A percentile compares a stretch with the other conserved stretches of the same genome.
These are phyloP conservation scores for Penicillium hordei DNA, from an alignment of 2,329 filamentous ascomycete genomes.

Conservation along the genomic window DNA sequence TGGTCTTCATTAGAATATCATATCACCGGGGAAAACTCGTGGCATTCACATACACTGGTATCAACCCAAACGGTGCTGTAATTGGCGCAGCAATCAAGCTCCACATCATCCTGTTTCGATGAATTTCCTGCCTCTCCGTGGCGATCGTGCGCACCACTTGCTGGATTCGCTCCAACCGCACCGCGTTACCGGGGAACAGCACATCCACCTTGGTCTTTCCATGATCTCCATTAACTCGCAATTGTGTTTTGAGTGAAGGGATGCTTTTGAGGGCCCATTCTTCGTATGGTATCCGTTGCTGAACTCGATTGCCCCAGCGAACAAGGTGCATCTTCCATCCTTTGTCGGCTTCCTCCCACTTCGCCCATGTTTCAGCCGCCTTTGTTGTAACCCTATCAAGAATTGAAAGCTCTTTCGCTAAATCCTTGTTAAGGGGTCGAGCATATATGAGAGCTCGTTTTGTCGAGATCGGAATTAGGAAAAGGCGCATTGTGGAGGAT, in stretches of 20 bases:
- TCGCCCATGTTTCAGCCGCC: conserved; percentile 74
- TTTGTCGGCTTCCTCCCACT: conserved; percentile 79
- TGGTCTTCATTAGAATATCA: conserved; percentile 38
- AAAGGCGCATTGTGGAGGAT: conserved; percentile 73
- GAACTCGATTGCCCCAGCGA: conserved; percentile 77
- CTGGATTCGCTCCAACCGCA: conserved; percentile 64
- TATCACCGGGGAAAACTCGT: background rate
- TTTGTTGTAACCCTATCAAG: conserved; percentile 69
- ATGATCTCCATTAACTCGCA: conserved; percentile 62
- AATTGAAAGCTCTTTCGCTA: conserved; percentile 56
- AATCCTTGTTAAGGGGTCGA: conserved; percentile 65
- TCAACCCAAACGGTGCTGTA: conserved; percentile 74
- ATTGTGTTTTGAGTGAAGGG: conserved; percentile 71
- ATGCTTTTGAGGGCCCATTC: conserved; percentile 98
- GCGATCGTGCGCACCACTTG: conserved; percentile 69
- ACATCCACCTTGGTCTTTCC: conserved; percentile 65
- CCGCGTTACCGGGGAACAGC: conserved; percentile 70
- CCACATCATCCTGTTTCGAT: conserved; percentile 74
- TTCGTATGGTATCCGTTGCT: conserved; percentile 88
- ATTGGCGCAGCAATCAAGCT: conserved; percentile 81
- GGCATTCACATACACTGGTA: conserved; percentile 70
- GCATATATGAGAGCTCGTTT: conserved; percentile 89
- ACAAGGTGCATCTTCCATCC: conserved; percentile 90
- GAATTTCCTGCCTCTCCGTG: conserved; percentile 75
- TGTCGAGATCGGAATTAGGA: conserved; percentile 89